phyloP scores from a whole-genome alignment of 768 basidiomycete species.

The Fistulinella prunicolor region DNA sequence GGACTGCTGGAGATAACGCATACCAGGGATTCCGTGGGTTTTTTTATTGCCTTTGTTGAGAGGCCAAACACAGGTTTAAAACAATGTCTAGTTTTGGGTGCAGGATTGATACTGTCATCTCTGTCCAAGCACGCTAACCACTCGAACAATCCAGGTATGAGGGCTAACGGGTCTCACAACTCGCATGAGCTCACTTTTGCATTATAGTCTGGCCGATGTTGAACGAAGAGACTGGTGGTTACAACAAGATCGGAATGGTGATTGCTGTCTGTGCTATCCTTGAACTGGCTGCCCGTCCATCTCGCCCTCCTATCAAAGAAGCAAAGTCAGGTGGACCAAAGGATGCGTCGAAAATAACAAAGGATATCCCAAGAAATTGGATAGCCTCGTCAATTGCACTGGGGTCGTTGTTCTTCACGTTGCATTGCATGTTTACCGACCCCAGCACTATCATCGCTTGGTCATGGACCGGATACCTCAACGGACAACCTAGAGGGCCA shows the following conservation, averaged over 20 bases:
- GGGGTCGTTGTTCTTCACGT: conserved; percentile 64
- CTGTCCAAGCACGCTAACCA: conserved; percentile 76
- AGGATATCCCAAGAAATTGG: conserved; percentile 30
- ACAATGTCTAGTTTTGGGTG: conserved; percentile 49
- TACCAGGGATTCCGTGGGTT: conserved; percentile 51
- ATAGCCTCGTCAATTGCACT: conserved; percentile 50
- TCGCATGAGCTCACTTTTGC: conserved; percentile 4
- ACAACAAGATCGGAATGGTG: conserved; percentile 62
- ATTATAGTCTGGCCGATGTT: conserved; percentile 74
- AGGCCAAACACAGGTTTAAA: background rate
- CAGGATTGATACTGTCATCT: conserved; percentile 65
- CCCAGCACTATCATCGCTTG: conserved; percentile 77
- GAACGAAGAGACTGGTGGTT: conserved; percentile 60
- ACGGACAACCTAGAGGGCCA: conserved; percentile 61
- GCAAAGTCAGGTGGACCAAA: background rate
- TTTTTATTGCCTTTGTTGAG: background rate
- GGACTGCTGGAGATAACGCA: conserved; percentile 42
- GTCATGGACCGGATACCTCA: conserved; percentile 87
- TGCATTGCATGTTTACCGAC: conserved; percentile 74
- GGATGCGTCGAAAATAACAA: background rate
- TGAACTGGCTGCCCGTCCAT: conserved; percentile 50
- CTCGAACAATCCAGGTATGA: conserved; percentile 72
- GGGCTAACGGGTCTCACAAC: background rate
- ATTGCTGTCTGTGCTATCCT: conserved; percentile 57
- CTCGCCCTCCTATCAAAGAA: conserved; percentile 9